Conservation (phyloP, 2,329 filamentous ascomycete species). For the Basipetospora sp. region DNA sequence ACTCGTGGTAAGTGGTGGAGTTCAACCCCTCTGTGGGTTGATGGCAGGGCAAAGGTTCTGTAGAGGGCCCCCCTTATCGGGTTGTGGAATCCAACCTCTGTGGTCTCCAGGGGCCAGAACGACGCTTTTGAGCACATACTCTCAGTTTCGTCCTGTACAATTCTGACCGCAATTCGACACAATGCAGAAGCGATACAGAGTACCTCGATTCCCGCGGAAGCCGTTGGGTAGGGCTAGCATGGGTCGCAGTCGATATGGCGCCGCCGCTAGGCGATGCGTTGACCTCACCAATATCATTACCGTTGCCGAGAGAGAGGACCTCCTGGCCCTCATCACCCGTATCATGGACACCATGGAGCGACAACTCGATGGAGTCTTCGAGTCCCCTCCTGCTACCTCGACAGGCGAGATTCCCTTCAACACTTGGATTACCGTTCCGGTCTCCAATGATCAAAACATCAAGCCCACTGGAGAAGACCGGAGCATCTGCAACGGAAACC, state of each 20-base stretch:
- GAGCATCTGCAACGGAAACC: constrained; percentile 19
- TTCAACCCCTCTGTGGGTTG: too few relatives aligned
- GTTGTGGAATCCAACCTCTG: too few relatives aligned
- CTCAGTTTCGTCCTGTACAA: too few relatives aligned
- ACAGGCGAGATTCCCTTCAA: constrained; percentile 18
- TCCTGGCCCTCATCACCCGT: constrained; percentile 34
- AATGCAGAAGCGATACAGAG: too few relatives aligned
- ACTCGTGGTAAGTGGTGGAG: too few relatives aligned
- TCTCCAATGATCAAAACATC: constrained; percentile 7
- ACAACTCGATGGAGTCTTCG: constrained; percentile 37
- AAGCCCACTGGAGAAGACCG: not conserved
- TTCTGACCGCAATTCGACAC: too few relatives aligned
- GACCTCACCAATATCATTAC: constrained; percentile 37
- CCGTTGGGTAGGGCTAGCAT: constrained; percentile 14
- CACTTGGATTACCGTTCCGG: constrained; percentile 16
- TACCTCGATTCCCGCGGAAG: too few relatives aligned
- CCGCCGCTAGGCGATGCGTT: constrained; percentile 27
- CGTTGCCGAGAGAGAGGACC: constrained; percentile 33
- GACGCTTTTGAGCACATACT: too few relatives aligned
- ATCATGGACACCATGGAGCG: constrained; percentile 42
- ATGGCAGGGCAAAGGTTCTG: too few relatives aligned
- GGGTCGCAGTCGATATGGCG: constrained; percentile 23
- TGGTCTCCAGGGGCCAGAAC: too few relatives aligned
- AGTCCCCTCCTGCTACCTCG: constrained; percentile 25
- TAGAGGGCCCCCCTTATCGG: too few relatives aligned